Conservation (phyloP, 805 yeast species). For the Zygotorulaspora sp. region DNA sequence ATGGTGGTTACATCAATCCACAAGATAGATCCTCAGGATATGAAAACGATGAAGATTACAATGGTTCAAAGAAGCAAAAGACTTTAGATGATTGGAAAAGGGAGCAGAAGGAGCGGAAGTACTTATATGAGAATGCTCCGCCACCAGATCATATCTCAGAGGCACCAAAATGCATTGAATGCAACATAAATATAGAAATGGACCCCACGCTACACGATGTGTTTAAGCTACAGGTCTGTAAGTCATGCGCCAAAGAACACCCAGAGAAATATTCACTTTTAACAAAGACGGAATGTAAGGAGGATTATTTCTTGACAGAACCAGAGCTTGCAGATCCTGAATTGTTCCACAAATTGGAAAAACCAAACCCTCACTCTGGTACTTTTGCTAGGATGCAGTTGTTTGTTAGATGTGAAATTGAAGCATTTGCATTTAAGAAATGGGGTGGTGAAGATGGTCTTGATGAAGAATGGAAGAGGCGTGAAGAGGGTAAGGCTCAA, state of each 20-base stretch:
- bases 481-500: constrained; percentile 67
- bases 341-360: constrained; percentile 71
- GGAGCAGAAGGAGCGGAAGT: constrained; percentile 53
- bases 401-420: constrained; percentile 86
- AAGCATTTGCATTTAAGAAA: constrained; percentile 83
- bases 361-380: constrained; percentile 90
- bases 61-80: constrained; percentile 31
- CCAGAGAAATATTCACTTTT: constrained; percentile 88
- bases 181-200: constrained; percentile 67
- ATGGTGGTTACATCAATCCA: constrained; percentile 72
- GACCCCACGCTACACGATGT: constrained; percentile 65
- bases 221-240: constrained; percentile 77
- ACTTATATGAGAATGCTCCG: constrained; percentile 52
- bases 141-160: constrained; percentile 68
- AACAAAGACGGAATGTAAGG: constrained; percentile 92
- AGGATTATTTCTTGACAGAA: constrained; percentile 89
- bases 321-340: constrained; percentile 76
- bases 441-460: constrained; percentile 91
- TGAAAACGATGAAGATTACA: constrained; percentile 22
- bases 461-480: constrained; percentile 86
- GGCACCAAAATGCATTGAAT: constrained; percentile 82
- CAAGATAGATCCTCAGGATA: constrained; percentile 17
- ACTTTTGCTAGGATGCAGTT: constrained; percentile 91
- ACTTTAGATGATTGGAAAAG: constrained; percentile 53
- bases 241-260: constrained; percentile 59